Conservation (phyloP, 164 flowering plant genomes). For the Chloranthus sessilifolius region DNA sequence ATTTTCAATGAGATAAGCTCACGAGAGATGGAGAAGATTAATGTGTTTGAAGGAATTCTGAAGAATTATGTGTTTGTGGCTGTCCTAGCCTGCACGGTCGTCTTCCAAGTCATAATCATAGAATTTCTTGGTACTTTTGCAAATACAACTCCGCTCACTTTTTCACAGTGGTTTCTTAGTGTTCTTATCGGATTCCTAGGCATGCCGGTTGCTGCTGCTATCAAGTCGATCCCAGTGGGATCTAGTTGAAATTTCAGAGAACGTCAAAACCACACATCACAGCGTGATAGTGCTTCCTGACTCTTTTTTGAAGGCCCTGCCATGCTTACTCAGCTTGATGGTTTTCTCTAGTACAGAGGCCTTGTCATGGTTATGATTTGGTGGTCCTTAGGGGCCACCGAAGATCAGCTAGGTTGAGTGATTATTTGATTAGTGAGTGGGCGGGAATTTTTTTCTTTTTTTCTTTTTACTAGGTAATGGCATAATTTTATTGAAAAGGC, state of each 20-base stretch:
- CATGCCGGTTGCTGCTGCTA: conserved; percentile 87
- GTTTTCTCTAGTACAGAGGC: too few relatives aligned
- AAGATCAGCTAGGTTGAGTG: too few relatives aligned
- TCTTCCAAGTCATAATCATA: conserved; percentile 76
- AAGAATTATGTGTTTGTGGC: conserved; percentile 75
- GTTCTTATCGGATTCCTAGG: conserved; percentile 72
- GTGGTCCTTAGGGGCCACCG: too few relatives aligned
- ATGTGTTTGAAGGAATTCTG: conserved; percentile 76
- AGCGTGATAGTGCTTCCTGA: background rate
- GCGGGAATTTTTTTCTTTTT: too few relatives aligned
- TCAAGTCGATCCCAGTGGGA: conserved; percentile 78
- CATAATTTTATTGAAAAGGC: too few relatives aligned
- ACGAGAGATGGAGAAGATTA: conserved; percentile 86
- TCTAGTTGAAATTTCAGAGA: conserved; percentile 24
- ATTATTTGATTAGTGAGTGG: too few relatives aligned
- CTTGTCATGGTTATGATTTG: too few relatives aligned
- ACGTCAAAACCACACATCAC: background rate
- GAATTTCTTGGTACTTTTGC: conserved; percentile 83
- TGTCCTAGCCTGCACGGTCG: conserved; percentile 56
- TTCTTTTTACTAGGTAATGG: too few relatives aligned
- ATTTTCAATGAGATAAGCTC: conserved; percentile 93
- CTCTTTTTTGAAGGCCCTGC: background rate
- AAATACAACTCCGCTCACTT: conserved; percentile 70
- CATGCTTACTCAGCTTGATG: conserved; percentile 2
- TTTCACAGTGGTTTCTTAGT: conserved; percentile 65